phyloP scores from a whole-genome alignment of 257 asterid genomes.

The Phtheirospermum japonicum region DNA sequence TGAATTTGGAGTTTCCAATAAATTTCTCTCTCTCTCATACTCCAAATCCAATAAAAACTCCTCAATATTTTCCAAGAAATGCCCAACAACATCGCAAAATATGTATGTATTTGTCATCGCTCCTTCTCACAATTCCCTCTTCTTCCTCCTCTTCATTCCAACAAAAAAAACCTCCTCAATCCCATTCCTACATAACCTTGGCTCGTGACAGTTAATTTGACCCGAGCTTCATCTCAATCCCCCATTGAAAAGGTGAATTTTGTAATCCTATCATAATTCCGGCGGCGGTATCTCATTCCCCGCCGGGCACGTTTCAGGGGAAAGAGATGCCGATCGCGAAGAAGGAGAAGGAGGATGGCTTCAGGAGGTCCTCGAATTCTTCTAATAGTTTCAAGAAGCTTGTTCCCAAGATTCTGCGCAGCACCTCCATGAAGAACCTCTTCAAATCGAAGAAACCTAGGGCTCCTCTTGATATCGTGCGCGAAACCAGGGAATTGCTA shows the following conservation, averaged over 20 bases:
- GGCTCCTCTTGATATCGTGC: constrained; percentile 54
- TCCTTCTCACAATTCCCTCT: constrained; percentile 29
- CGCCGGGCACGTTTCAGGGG: constrained; percentile 32
- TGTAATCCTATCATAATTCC: constrained; percentile 22
- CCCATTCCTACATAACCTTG: constrained; percentile 21
- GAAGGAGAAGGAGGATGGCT: constrained; percentile 17
- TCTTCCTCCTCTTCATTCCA: constrained; percentile 14
- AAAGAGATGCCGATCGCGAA: constrained; percentile 42
- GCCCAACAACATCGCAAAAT: neutral
- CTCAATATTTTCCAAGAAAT: no score
- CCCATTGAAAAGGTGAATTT: neutral
- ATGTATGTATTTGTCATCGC: constrained; percentile 21
- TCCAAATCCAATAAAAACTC: neutral
- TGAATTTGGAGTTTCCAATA: constrained; percentile 20
- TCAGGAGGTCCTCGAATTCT: constrained; percentile 31
- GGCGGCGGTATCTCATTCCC: constrained; percentile 39
- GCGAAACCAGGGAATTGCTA: constrained; percentile 42
- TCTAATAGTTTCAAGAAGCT: constrained; percentile 42
- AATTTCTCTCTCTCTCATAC: neutral
- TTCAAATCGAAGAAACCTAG: constrained; percentile 59
- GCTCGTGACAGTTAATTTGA: neutral
- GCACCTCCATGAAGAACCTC: constrained; percentile 44
- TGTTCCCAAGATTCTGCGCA: constrained; percentile 48
- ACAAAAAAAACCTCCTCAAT: constrained; percentile 4
- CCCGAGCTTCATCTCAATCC: neutral